These are phyloP conservation scores for Rosa hybrid DNA, from an alignment of 331 rosid species.

Conservation along the genomic window DNA sequence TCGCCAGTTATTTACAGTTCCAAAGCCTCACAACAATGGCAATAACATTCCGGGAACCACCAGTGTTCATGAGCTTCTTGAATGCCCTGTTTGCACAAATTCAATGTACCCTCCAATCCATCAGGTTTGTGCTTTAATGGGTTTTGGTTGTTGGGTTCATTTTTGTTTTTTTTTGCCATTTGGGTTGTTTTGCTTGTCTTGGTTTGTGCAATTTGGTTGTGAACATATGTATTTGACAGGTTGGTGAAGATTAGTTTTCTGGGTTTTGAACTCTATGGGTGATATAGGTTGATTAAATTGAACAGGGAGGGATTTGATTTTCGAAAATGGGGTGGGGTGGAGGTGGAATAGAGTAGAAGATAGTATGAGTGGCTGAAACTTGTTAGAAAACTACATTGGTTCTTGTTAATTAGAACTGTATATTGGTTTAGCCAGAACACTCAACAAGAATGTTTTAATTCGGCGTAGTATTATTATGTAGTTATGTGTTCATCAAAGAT, in stretches of 20 bases:
- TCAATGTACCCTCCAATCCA: conserved; percentile 89
- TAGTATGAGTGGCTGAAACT: background rate
- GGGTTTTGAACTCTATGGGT: background rate
- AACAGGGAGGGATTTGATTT: background rate
- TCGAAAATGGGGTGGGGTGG: background rate
- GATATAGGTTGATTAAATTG: background rate
- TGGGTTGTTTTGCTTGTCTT: background rate
- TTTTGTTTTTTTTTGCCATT: background rate
- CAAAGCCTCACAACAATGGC: conserved; percentile 46
- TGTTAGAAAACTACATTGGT: background rate
- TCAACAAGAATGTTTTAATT: background rate
- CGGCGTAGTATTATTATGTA: background rate
- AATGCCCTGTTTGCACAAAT: conserved; percentile 78
- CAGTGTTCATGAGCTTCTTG: conserved; percentile 76
- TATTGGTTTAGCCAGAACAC: background rate
- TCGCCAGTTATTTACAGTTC: conserved; percentile 50
- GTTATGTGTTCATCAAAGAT: background rate
- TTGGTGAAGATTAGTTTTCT: conserved; percentile 9
- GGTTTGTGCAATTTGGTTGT: background rate
- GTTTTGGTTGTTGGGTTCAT: conserved; percentile 7
- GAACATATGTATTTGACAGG: background rate
- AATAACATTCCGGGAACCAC: conserved; percentile 47
- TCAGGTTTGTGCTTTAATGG: conserved; percentile 49
- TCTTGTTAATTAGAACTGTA: background rate
- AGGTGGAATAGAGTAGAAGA: background rate